These are phyloP conservation scores for Quercus suber DNA, from an alignment of 306 rosid genomes.

Conservation along the genomic window DNA sequence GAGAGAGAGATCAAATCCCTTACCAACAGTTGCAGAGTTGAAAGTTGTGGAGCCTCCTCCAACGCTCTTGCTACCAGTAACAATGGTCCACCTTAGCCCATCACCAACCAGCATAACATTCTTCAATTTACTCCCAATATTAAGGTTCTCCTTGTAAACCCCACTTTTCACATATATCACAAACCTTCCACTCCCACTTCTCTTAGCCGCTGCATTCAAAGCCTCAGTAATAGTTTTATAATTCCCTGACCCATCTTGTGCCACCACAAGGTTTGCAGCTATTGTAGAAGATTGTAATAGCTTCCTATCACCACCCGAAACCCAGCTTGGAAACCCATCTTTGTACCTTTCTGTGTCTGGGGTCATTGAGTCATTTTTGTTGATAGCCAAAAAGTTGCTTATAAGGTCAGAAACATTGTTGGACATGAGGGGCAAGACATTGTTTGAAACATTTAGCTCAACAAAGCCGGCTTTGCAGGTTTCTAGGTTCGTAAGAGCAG, in stretches of 20 bases:
- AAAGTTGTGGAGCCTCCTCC: slow-evolving; percentile 55
- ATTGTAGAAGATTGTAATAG: slow-evolving; percentile 34
- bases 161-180: slow-evolving; percentile 49
- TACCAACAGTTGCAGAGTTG: slow-evolving; percentile 59
- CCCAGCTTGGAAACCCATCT: slow-evolving; percentile 48
- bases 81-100: slow-evolving; percentile 40
- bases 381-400: slow-evolving; percentile 36
- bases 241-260: slow-evolving; percentile 55
- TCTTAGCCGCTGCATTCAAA: slow-evolving; percentile 33
- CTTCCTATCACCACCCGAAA: slow-evolving; percentile 36
- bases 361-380: slow-evolving; percentile 24
- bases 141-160: slow-evolving; percentile 45
- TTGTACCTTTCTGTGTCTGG: slow-evolving; percentile 7
- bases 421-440: slow-evolving; percentile 36
- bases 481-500: slow-evolving; percentile 49
- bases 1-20: slow-evolving; percentile 3
- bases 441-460: slow-evolving; percentile 45
- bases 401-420: slow-evolving; percentile 50
- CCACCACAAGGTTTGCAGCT: slow-evolving; percentile 45
- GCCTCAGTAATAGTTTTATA: slow-evolving; percentile 37
- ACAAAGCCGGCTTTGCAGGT: slow-evolving; percentile 49
- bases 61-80: slow-evolving; percentile 53
- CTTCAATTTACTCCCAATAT: slow-evolving; percentile 38
- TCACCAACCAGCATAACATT: slow-evolving; percentile 49
- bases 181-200: slow-evolving; percentile 40